phyloP scores from a whole-genome alignment of 495 filamentous ascomycete genomes.

The Sordaria brevicollis region DNA sequence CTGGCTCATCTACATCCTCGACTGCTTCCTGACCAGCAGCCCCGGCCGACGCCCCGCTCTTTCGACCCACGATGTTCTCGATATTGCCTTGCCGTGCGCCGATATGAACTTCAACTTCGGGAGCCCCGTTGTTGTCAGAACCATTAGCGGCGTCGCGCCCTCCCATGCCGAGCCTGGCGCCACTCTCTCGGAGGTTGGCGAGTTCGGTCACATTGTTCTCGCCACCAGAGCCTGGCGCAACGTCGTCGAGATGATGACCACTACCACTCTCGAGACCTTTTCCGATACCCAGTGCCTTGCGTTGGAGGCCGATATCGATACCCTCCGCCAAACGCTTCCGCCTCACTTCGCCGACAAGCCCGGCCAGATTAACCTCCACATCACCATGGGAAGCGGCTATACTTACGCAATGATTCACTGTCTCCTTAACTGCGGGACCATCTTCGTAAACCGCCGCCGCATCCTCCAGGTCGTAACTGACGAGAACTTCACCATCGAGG shows the following conservation, averaged over 20 bases:
- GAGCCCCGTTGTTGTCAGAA: slow-evolving; percentile 37
- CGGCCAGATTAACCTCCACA: slow-evolving; percentile 40
- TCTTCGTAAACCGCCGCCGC: slow-evolving; percentile 41
- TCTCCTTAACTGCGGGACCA: slow-evolving; percentile 39
- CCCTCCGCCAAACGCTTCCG: slow-evolving; percentile 32
- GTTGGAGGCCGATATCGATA: slow-evolving; percentile 35
- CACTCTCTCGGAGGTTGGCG: slow-evolving; percentile 32
- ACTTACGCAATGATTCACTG: slow-evolving; percentile 43
- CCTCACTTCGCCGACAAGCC: slow-evolving; percentile 41
- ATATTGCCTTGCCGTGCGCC: slow-evolving; percentile 36
- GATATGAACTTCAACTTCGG: slow-evolving; percentile 43
- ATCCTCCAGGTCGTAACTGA: slow-evolving; percentile 38
- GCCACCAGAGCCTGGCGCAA: slow-evolving; percentile 43
- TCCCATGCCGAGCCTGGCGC: slow-evolving; percentile 22
- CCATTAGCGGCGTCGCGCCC: slow-evolving; percentile 28
- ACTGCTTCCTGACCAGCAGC: slow-evolving; percentile 44
- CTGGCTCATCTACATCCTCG: slow-evolving; percentile 43
- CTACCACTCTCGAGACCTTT: slow-evolving; percentile 32
- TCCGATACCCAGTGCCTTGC: slow-evolving; percentile 32
- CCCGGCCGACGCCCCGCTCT: slow-evolving; percentile 40
- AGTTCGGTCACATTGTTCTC: slow-evolving; percentile 42
- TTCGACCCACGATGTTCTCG: slow-evolving; percentile 33
- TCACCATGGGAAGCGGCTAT: slow-evolving; percentile 43
- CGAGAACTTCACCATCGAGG: slow-evolving; percentile 33
- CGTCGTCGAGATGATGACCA: slow-evolving; percentile 42